Base-by-base conservation (phyloP, 139 green algal species). In the Tetradesmus lagerheimii region DNA sequence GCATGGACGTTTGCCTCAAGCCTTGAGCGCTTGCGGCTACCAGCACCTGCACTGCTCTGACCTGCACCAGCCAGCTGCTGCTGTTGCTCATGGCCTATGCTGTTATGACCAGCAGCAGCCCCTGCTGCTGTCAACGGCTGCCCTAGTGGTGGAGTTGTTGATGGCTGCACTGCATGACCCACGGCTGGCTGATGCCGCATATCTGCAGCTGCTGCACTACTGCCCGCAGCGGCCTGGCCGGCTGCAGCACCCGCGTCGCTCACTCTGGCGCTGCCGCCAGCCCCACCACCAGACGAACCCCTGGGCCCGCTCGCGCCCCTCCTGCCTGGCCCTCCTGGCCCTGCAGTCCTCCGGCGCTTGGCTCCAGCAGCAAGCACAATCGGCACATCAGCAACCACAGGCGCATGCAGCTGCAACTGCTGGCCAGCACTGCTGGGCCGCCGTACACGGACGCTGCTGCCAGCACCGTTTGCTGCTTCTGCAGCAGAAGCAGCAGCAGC, bases 291-390 rank as follows among this genome's bases (percentile, higher is more conserved):
- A 64, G 50, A 11, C 25, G 50, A 14, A 14, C 12, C 50, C 50
- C 50, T 64, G 25, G 66, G 29, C 29, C 66, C 66, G 27, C 66
- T 77, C 25, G 14, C n/a, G n/a, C 71, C 71, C 31, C 71, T 5
- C 45, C 45, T 43, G 31, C 80, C 31, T 20, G 31, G 29, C n/a
- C 45, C 80, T 8, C 41, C 80, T 45, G 80, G 31, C 6, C 47
- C 80, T 27, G 41, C 47, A 45, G 80, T 86, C n/a, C 80, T 38
- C 15, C 80, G 80, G 12, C 80, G 45, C 80, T 86, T 86, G 45
- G 80, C 45, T 9, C 80, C 80, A 18, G 62, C 80, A 43, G 16
- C 80, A 74, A 82, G 29, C 35, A 43, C 80, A 74, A 82, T 31
- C 0, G 76, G 76, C 76, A 82, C 23, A 34, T 82, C 76, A 31